Evolutionary conservation across 345 rosid genomes (phyloP).

Genomic region (Balakata baccata): DNA sequence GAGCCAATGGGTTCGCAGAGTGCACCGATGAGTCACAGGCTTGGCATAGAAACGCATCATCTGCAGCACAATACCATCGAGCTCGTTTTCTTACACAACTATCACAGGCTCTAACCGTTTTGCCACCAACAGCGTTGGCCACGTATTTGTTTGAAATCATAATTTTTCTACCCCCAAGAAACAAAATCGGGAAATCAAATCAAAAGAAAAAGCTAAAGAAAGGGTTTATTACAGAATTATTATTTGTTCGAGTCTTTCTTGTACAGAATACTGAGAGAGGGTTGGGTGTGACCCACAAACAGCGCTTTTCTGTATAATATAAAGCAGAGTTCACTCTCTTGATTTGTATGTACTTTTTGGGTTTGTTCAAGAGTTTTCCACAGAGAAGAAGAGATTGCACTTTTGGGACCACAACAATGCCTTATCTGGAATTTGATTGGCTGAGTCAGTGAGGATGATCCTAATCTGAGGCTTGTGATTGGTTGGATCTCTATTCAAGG

Average conservation of each 20-base stretch:
- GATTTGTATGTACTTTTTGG: slow-evolving; percentile 35
- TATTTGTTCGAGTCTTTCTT: too few species aligned
- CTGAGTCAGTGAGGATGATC: slow-evolving; percentile 43
- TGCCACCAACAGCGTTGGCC: slow-evolving; percentile 70
- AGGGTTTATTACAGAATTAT: too few species aligned
- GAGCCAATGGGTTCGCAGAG: slow-evolving; percentile 82
- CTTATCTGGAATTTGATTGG: slow-evolving; percentile 79
- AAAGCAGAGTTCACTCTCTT: too few species aligned
- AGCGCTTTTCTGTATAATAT: slow-evolving; percentile 10
- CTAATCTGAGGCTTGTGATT: slow-evolving; percentile 34
- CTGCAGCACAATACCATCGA: slow-evolving; percentile 91
- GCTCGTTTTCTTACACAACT: slow-evolving; percentile 73
- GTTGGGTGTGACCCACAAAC: slow-evolving; percentile 27
- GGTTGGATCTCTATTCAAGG: slow-evolving; percentile 40
- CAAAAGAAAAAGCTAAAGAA: neutral
- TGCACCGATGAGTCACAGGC: slow-evolving; percentile 77
- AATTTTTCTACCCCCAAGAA: neutral
- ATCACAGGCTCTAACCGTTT: slow-evolving; percentile 86
- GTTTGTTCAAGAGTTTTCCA: too few species aligned
- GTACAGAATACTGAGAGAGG: too few species aligned
- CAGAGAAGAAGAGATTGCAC: slow-evolving; percentile 8
- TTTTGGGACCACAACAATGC: slow-evolving; percentile 45
- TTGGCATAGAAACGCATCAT: slow-evolving; percentile 96
- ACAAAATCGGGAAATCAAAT: neutral
- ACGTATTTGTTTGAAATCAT: slow-evolving; percentile 47